Evolutionary conservation across 2,329 filamentous ascomycete genomes (phyloP).

Genomic region (Xylaria sp.): DNA sequence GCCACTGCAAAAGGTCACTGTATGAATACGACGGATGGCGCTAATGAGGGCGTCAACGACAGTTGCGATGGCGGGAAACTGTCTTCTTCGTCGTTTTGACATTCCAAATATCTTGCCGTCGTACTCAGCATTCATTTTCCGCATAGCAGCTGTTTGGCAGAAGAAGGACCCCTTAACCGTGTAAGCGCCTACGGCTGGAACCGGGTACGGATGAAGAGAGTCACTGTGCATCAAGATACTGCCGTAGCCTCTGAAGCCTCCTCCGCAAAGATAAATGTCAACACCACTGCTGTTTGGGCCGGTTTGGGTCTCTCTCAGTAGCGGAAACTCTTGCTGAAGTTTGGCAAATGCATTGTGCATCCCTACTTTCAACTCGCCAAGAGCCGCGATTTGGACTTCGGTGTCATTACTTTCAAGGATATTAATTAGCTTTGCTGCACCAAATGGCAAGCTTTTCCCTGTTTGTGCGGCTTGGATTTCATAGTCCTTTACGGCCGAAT

Average conservation of each 20-base stretch:
- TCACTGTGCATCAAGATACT: conserved; percentile 88
- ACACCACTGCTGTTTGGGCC: conserved; percentile 58
- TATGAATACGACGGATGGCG: conserved; percentile 75
- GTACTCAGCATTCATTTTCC: conserved; percentile 60
- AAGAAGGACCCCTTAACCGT: conserved; percentile 72
- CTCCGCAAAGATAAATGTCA: conserved; percentile 86
- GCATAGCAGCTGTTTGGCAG: conserved; percentile 62
- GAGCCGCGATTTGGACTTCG: conserved; percentile 58
- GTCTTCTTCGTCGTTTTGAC: conserved; percentile 79
- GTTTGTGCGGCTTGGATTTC: conserved; percentile 64
- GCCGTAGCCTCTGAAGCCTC: conserved; percentile 90
- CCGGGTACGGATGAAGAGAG: conserved; percentile 79
- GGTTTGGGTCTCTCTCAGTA: conserved; percentile 60
- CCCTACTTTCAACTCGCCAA: conserved; percentile 64
- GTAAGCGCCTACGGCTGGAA: conserved; percentile 85
- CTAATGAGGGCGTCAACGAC: conserved; percentile 80
- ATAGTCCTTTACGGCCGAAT: conserved; percentile 60
- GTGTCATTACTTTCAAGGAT: conserved; percentile 57
- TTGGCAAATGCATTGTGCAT: conserved; percentile 70
- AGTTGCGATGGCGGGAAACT: conserved; percentile 85
- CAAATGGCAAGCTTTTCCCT: conserved; percentile 70
- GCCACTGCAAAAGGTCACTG: conserved; percentile 85
- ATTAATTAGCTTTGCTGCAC: conserved; percentile 67
- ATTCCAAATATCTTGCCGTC: conserved; percentile 76
- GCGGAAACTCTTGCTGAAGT: conserved; percentile 61